Base-by-base conservation (phyloP, 352 stramenopile species). In the Thalassiosira tumida region DNA sequence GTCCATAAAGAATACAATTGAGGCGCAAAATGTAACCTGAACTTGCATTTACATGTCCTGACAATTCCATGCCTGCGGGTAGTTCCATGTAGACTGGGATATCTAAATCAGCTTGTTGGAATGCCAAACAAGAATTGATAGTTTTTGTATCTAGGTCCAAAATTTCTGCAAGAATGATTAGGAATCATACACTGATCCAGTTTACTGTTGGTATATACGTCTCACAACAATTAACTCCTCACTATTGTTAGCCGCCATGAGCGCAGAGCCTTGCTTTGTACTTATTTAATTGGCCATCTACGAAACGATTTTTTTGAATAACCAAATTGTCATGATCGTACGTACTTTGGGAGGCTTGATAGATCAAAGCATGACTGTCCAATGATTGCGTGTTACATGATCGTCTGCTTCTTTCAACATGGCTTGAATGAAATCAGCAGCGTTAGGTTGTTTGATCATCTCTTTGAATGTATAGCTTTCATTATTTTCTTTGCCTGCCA, bases 1-100 rank as follows among this genome's bases (percentile, higher is more conserved):
- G 78, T 10, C 91, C 88, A 72, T 95, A 95, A 1, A 95, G 17
- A 38, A 47, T 82, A 4, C 84, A 88, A 26, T 88, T 88, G 0
- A 95, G 72, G 4, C 83, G 83, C 0, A 87, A 38, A 38, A 94
- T 4, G 21, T 85, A 81, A 24, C 37, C 10, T 51, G 2, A 38
- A 35, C 70, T 62, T 6, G 31, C 86, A 62, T 81, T 54, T 40
- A 75, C 41, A 43, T 31, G 29, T 47, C 26, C 67, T 72, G 47
- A 26, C 40, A 41, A 2, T 13, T 59, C 37, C 33, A 84, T 47
- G 15, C 86, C 86, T 7, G 43, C 41, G 5, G 81, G 86, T 5
- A 92, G n/a, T 74, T 92, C 80, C 86, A 92, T 92, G 33, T 50
- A 92, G 26, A 92, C 62, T 51, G 64, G 24, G 0, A 79, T 51